Evolutionary conservation across 139 green algal species (phyloP).

Genomic region (Auxenochlorella pyrenoidosa): DNA sequence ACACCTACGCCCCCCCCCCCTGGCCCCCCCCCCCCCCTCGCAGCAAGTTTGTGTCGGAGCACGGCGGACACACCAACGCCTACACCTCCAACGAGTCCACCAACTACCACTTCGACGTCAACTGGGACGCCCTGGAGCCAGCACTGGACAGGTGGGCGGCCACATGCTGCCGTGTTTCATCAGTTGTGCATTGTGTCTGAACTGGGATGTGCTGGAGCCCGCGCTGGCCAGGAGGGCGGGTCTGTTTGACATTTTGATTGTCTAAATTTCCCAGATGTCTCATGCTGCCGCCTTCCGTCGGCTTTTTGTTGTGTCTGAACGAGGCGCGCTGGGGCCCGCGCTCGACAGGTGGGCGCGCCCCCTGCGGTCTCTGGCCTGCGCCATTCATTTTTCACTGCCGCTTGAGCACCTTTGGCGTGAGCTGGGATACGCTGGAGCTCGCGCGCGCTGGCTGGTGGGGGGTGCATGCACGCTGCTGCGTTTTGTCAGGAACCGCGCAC

Average conservation of each 20-base stretch:
- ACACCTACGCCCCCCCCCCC: background rate
- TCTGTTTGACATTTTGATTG: too few relatives aligned
- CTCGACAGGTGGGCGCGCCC: too few relatives aligned
- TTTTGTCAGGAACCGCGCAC: too few relatives aligned
- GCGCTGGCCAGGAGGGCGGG: slow-evolving; percentile 68
- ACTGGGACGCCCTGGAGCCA: slow-evolving; percentile 72
- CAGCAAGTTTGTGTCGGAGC: slow-evolving; percentile 67
- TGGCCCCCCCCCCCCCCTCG: background rate
- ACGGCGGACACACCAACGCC: slow-evolving; percentile 90
- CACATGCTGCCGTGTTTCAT: too few relatives aligned
- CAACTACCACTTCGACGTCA: slow-evolving; percentile 95
- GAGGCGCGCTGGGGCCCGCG: too few relatives aligned
- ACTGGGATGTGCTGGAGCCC: slow-evolving; percentile 68
- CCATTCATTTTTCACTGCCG: too few relatives aligned
- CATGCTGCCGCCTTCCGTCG: too few relatives aligned
- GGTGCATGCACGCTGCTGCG: too few relatives aligned
- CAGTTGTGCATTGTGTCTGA: slow-evolving; percentile 68
- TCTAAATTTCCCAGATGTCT: too few relatives aligned
- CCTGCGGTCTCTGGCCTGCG: too few relatives aligned
- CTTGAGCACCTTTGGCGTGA: slow-evolving; percentile 81
- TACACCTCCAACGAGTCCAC: slow-evolving; percentile 86
- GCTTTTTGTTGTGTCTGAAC: too few relatives aligned
- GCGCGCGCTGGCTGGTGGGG: slow-evolving; percentile 71
- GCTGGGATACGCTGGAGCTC: slow-evolving; percentile 71
- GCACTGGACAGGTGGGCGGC: slow-evolving; percentile 72